Percentiles rank a stretch among this genome's conserved stretches.
phyloP scores from a whole-genome alignment of 306 rosid species.

The Sechiopsis laciniata region DNA sequence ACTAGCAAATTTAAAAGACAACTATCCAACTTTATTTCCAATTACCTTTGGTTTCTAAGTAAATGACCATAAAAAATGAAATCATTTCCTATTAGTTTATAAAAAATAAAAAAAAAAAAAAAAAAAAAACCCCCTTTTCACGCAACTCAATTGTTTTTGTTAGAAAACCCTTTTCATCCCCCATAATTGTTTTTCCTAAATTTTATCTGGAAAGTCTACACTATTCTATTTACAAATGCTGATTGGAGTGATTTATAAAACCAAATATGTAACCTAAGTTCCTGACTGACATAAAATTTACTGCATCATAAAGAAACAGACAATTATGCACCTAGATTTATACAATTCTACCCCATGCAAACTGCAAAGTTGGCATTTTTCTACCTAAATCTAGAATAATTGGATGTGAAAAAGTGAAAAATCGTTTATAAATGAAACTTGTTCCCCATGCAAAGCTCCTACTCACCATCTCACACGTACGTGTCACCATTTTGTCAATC shows the following conservation, averaged over 20 bases:
- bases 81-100: too few relatives aligned
- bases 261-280: background rate
- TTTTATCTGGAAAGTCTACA: too few relatives aligned
- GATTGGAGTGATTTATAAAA: background rate
- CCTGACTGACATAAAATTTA: background rate
- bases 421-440: conserved; percentile 43
- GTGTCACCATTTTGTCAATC: conserved; percentile 44
- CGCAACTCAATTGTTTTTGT: too few relatives aligned
- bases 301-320: background rate
- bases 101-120: too few relatives aligned
- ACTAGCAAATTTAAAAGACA: too few relatives aligned
- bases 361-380: conserved; percentile 9
- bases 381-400: background rate
- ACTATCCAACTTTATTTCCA: too few relatives aligned
- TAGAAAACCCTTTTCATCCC: too few relatives aligned
- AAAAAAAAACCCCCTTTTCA: too few relatives aligned
- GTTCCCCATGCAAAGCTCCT: conserved; percentile 67
- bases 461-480: conserved; percentile 50
- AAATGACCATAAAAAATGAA: too few relatives aligned
- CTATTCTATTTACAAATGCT: background rate
- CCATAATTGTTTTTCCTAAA: too few relatives aligned
- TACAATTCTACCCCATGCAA: background rate
- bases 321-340: background rate
- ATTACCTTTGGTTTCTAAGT: too few relatives aligned
- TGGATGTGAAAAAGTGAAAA: background rate